phyloP scores from a whole-genome alignment of 805 yeast species.

The Hanseniaspora valbyensis region DNA sequence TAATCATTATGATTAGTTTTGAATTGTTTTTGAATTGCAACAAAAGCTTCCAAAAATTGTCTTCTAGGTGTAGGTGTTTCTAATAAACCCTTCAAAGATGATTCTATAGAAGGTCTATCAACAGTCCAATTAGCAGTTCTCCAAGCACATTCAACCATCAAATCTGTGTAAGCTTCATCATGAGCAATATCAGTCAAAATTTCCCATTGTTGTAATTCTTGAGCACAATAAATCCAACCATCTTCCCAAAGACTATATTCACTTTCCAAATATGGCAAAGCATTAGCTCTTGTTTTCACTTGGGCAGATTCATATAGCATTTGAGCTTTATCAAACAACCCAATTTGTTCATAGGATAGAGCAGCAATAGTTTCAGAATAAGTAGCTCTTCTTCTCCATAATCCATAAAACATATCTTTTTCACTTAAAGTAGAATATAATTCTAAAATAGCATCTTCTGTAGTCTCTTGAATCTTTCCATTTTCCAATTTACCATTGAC shows the following conservation, averaged over 20 bases:
- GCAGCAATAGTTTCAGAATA: constrained; percentile 90
- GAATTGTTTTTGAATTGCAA: constrained; percentile 85
- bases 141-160: constrained; percentile 98
- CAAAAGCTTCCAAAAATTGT: constrained; percentile 88
- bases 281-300: constrained; percentile 90
- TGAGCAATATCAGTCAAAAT: constrained; percentile 89
- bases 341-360: constrained; percentile 85
- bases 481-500: constrained; percentile 52
- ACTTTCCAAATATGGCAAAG: constrained; percentile 85
- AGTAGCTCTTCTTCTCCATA: constrained; percentile 94
- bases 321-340: constrained; percentile 88
- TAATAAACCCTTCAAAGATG: constrained; percentile 89
- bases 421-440: constrained; percentile 80
- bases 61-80: constrained; percentile 97
- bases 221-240: constrained; percentile 96
- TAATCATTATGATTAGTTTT: constrained; percentile 79
- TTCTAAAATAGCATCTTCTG: constrained; percentile 83
- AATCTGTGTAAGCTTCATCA: constrained; percentile 94
- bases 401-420: constrained; percentile 93
- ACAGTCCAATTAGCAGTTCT: constrained; percentile 97
- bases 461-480: constrained; percentile 66
- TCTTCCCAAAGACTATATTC: constrained; percentile 98
- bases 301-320: constrained; percentile 93
- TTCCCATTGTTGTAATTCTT: constrained; percentile 96
- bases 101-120: constrained; percentile 88